Evolutionary conservation across 345 rosid species (phyloP), one percentile per base, ranked within the genome.

Genomic region (Camelina sativa): DNA sequence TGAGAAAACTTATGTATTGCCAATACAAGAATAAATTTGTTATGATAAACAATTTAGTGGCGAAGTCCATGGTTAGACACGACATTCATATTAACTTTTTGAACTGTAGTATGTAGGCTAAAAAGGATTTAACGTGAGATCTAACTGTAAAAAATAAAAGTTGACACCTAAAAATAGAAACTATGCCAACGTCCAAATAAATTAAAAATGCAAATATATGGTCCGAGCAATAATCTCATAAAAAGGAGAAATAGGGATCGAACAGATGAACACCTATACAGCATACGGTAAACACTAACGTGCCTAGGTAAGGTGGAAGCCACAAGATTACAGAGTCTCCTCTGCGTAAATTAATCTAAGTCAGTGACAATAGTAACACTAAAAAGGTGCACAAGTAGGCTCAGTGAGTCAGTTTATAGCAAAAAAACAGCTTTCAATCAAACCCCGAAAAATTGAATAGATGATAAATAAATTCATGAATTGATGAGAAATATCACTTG

Each of bases 361-460:
- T 68, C 79, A 52, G 63, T 13, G 50, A 61, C 22, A 60, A 68
- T 68, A 60, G 69, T 57, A 53, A 41, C 57, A 32, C 65, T 32
- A 76, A 53, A 76, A 76, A 53, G 69, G 69, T 68, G 50, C 25
- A 61, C 30, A 54, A 40, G 37, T 69, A 69, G 74, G 74, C 70
- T 52, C 79, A 54, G 79, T 54, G 75, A 69, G 56, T 76, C 74
- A 76, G 79, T 43, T 62, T 62, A 62, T 69, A 69, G 79, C 75
- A 62, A 43, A 32, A 43, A 32, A 52, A 52, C 40, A 75, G 79
- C 74, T 68, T 60, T 75, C 41, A 38, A 75, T 28, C 30, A 28
- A 37, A 50, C 74, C 57, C 74, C 74, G 52, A 68, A 43, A 13
- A 44, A 32, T n/a, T 40, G 61, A 67, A 68, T 67, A 47, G 52